These are phyloP conservation scores for Ophiostoma novo-ulmi DNA, from an alignment of 2,329 filamentous ascomycete genomes.

Conservation along the genomic window DNA sequence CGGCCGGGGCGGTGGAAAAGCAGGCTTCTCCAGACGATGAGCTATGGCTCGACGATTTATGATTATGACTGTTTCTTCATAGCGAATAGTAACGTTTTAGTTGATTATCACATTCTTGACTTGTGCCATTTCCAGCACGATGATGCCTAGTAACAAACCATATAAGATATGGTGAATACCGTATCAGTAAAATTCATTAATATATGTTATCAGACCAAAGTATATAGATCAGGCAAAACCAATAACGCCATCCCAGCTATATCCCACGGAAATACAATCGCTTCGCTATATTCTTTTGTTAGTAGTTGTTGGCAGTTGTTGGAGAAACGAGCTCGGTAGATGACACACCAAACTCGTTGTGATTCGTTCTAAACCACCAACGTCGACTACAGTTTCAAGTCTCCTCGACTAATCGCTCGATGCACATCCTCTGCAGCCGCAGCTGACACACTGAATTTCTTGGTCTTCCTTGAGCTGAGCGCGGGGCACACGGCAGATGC, in stretches of 20 bases:
- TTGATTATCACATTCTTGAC: background rate
- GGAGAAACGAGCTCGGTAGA: background rate
- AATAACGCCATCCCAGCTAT: conserved; percentile 4
- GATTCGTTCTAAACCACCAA: background rate
- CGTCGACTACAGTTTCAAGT: background rate
- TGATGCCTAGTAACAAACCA: background rate
- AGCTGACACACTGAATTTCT: conserved; percentile 88
- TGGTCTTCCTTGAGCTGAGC: conserved; percentile 85
- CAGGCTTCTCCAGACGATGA: conserved; percentile 46
- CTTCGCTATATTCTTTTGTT: background rate
- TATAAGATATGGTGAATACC: background rate
- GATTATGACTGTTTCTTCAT: background rate
- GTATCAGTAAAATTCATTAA: background rate
- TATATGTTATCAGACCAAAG: background rate
- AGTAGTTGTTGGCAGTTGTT: background rate
- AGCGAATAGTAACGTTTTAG: background rate
- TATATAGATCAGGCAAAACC: background rate
- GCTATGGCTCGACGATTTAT: conserved; percentile 24
- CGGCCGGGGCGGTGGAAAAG: conserved; percentile 47
- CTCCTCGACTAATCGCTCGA: conserved; percentile 20
- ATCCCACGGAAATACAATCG: conserved; percentile 9
- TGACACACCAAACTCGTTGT: background rate
- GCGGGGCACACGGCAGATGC: conserved; percentile 90
- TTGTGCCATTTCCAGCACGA: background rate
- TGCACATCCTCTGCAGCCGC: conserved; percentile 85